Evolutionary conservation across 2,329 filamentous ascomycete species (phyloP).

Genomic region (Blumeriella jaapii): DNA sequence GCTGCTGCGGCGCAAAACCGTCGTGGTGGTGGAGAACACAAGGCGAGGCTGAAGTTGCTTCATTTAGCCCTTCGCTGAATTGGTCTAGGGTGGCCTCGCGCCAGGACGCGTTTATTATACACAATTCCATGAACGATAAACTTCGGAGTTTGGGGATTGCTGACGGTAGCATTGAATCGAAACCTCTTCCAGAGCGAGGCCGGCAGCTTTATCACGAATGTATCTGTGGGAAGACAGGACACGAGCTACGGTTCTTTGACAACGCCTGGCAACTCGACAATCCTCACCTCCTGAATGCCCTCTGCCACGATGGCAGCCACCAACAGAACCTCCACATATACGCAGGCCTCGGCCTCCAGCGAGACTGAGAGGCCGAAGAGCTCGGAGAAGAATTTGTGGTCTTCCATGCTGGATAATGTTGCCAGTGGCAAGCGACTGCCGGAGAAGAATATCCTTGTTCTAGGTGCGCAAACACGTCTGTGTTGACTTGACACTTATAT

Average conservation of each 20-base stretch:
- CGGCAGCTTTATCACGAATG: too few relatives aligned
- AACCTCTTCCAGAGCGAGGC: too few relatives aligned
- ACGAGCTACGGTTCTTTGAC: neutral
- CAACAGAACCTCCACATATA: constrained; percentile 30
- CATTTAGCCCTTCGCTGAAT: neutral
- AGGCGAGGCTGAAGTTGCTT: neutral
- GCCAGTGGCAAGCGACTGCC: constrained; percentile 82
- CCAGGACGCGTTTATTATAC: constrained; percentile 5
- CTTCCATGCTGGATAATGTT: constrained; percentile 80
- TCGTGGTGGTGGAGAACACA: too few relatives aligned
- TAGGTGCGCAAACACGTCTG: constrained; percentile 47
- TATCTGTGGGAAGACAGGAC: too few relatives aligned
- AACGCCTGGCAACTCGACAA: neutral
- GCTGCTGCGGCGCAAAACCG: constrained; percentile 2
- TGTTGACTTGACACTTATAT: too few relatives aligned
- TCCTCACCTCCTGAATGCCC: constrained; percentile 14
- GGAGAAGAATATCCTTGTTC: constrained; percentile 80
- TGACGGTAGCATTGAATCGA: neutral
- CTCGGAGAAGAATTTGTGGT: constrained; percentile 82
- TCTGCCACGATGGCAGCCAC: constrained; percentile 21
- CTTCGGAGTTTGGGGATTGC: neutral
- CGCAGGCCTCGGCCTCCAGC: constrained; percentile 42
- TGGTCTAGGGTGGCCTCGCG: constrained; percentile 10
- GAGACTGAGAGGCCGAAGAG: constrained; percentile 46
- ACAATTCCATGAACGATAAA: constrained; percentile 16